phyloP scores from a whole-genome alignment of 768 basidiomycete species.

The Kondoa malvinella region DNA sequence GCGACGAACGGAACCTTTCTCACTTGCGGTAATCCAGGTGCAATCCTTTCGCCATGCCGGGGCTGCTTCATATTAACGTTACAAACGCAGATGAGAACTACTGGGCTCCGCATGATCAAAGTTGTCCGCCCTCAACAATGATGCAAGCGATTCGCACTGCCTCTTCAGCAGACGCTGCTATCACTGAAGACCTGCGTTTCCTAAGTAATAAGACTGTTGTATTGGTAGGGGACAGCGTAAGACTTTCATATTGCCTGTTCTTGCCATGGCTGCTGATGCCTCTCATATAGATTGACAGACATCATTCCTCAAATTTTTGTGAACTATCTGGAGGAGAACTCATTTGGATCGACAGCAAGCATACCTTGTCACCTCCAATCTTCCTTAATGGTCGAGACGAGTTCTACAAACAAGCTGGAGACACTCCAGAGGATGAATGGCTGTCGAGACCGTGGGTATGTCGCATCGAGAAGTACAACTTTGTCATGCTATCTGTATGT shows the following conservation, averaged over 20 bases:
- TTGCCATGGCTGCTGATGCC: background rate
- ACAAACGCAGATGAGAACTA: slow-evolving; percentile 1
- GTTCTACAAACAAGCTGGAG: background rate
- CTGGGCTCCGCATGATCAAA: background rate
- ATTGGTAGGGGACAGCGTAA: background rate
- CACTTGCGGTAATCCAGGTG: background rate
- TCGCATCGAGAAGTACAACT: background rate
- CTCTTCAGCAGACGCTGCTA: background rate
- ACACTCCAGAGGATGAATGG: background rate
- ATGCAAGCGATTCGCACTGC: background rate
- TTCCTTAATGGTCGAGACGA: slow-evolving; percentile 4
- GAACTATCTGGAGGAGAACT: background rate
- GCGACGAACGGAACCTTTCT: too few species aligned
- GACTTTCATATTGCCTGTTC: background rate
- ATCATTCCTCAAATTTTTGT: background rate
- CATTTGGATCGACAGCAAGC: background rate
- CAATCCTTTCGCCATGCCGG: background rate
- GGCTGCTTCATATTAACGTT: background rate
- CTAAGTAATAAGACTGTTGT: background rate
- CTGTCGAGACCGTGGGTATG: background rate
- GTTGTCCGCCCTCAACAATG: background rate
- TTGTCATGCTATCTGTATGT: slow-evolving; percentile 2
- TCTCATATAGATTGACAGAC: background rate
- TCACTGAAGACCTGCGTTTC: background rate
- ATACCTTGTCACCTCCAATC: background rate